These are phyloP conservation scores for Thelephora aurantiotincta DNA, from an alignment of 768 basidiomycete species.

Conservation along the genomic window DNA sequence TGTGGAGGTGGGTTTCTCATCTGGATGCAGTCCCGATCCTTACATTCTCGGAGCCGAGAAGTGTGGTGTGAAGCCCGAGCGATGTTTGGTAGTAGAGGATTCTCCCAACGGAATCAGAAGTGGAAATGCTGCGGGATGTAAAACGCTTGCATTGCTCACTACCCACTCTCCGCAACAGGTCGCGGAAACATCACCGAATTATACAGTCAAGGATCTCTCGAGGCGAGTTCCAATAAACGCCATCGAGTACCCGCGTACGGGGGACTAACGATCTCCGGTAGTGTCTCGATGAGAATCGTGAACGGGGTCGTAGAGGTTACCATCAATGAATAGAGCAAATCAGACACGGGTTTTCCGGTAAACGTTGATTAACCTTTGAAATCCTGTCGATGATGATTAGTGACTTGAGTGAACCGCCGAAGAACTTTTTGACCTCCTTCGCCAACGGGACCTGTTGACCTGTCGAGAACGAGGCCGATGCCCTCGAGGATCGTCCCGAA, in stretches of 20 bases:
- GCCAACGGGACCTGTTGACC: slow-evolving; percentile 38
- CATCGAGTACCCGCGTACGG: background rate
- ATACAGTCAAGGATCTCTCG: slow-evolving; percentile 59
- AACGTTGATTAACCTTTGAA: slow-evolving; percentile 47
- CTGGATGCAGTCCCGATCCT: slow-evolving; percentile 55
- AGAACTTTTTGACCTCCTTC: slow-evolving; percentile 38
- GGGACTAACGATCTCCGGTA: slow-evolving; percentile 5
- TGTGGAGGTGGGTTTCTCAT: slow-evolving; percentile 2
- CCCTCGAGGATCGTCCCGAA: slow-evolving; percentile 40
- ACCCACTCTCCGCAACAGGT: slow-evolving; percentile 62
- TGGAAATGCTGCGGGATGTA: slow-evolving; percentile 72
- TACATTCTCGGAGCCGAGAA: slow-evolving; percentile 75
- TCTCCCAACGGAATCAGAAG: slow-evolving; percentile 76
- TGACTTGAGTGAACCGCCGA: background rate
- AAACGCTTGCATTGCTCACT: slow-evolving; percentile 73
- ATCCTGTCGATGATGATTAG: slow-evolving; percentile 25
- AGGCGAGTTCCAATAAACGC: slow-evolving; percentile 27
- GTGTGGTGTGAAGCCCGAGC: slow-evolving; percentile 46
- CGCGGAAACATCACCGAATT: slow-evolving; percentile 46
- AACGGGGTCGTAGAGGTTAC: slow-evolving; percentile 30
- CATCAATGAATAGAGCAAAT: slow-evolving; percentile 10
- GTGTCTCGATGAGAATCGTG: slow-evolving; percentile 17
- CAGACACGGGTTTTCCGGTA: slow-evolving; percentile 27
- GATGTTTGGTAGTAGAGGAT: slow-evolving; percentile 86
- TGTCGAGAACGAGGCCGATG: slow-evolving; percentile 45